These are phyloP conservation scores for Dioszegia aurantiaca DNA, from an alignment of 768 basidiomycete genomes.

Conservation along the genomic window DNA sequence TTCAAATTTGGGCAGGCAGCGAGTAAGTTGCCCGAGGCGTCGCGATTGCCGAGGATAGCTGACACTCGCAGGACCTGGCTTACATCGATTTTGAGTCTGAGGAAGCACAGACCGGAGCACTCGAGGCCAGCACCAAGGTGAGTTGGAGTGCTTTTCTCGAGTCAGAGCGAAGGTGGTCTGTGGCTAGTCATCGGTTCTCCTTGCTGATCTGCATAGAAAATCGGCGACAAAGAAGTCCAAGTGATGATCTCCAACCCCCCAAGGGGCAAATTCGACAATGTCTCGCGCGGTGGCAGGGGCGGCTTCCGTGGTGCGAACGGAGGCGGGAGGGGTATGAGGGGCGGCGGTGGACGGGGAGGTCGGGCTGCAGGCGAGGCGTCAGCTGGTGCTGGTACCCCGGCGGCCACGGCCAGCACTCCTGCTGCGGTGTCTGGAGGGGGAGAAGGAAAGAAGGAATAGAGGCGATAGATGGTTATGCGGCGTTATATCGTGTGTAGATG, in stretches of 20 bases:
- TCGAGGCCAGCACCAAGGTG: slow-evolving; percentile 73
- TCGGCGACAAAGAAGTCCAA: slow-evolving; percentile 35
- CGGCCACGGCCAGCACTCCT: not conserved
- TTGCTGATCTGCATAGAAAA: slow-evolving; percentile 29
- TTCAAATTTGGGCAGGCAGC: slow-evolving; percentile 30
- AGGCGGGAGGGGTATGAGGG: not conserved
- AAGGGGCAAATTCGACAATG: not conserved
- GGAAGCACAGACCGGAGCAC: slow-evolving; percentile 73
- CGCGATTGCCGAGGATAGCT: slow-evolving; percentile 2
- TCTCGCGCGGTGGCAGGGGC: slow-evolving; percentile 21
- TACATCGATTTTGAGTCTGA: slow-evolving; percentile 91
- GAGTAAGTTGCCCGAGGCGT: slow-evolving; percentile 19
- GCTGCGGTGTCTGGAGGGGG: not conserved
- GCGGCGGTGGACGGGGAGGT: not conserved
- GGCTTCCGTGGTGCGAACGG: slow-evolving; percentile 17
- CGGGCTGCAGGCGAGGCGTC: not conserved
- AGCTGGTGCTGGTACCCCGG: not conserved
- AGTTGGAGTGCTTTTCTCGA: no score
- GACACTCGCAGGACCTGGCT: slow-evolving; percentile 58
- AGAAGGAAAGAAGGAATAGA: slow-evolving; percentile 14
- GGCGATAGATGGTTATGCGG: slow-evolving; percentile 1
- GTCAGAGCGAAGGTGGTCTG: no score
- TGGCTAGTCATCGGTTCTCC: not conserved
- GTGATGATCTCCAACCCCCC: slow-evolving; percentile 48
- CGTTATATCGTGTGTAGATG: not conserved